Conservation (phyloP, 495 filamentous ascomycete species). For the Chaetomium cochliodes region DNA sequence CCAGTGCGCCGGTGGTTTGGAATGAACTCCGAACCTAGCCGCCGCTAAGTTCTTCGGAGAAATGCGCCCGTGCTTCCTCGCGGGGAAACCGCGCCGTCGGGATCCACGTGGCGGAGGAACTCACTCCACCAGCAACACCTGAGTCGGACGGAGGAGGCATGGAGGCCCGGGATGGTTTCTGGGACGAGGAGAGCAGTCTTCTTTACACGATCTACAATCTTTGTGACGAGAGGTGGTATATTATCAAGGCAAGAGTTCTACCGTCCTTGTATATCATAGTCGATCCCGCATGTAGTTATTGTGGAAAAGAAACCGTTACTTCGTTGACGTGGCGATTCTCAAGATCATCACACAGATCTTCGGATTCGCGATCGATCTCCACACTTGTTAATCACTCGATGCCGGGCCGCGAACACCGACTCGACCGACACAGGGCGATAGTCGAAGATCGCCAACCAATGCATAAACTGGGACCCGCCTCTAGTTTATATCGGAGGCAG, state of each 20-base stretch:
- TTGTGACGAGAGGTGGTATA: background rate
- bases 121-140: background rate
- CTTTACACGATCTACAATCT: background rate
- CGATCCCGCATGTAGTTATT: background rate
- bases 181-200: too few relatives aligned
- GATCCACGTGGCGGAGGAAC: slow-evolving; percentile 7
- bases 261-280: background rate
- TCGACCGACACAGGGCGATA: background rate
- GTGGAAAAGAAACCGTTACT: background rate
- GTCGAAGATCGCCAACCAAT: slow-evolving; percentile 6
- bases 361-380: background rate
- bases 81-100: slow-evolving; percentile 7
- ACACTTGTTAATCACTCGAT: slow-evolving; percentile 5
- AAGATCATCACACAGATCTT: background rate
- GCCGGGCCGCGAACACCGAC: slow-evolving; percentile 15
- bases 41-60: slow-evolving; percentile 4
- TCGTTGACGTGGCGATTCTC: too few relatives aligned
- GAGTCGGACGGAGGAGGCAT: background rate
- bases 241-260: too few relatives aligned
- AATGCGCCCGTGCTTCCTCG: slow-evolving; percentile 6
- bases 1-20: background rate
- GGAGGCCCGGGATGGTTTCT: too few relatives aligned
- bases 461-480: slow-evolving; percentile 2
- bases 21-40: background rate
- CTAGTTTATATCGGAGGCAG: background rate